Conservation (phyloP, 176 grass and related monocot species). For the Tillandsia fasciculata region DNA sequence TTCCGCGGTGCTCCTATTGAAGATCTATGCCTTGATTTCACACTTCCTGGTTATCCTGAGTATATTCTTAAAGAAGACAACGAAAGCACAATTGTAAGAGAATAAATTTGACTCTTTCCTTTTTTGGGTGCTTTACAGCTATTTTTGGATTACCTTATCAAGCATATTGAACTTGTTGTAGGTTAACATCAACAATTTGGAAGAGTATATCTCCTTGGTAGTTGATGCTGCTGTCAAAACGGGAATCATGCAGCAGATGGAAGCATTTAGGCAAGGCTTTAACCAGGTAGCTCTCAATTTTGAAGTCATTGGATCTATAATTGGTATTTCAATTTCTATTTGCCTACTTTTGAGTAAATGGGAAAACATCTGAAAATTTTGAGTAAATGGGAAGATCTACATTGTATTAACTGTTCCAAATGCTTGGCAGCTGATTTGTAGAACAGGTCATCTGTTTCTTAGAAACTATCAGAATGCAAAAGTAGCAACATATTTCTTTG, state of each 20-base stretch:
- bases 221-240: conserved; percentile 61
- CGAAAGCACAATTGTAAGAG: conserved; percentile 42
- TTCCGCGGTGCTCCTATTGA: conserved; percentile 59
- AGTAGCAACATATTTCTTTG: too few relatives aligned
- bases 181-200: conserved; percentile 73
- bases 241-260: conserved; percentile 63
- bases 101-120: conserved; percentile 9
- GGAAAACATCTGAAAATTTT: too few relatives aligned
- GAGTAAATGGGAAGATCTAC: too few relatives aligned
- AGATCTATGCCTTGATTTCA: conserved; percentile 74
- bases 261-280: conserved; percentile 72
- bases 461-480: too few relatives aligned
- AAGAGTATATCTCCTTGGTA: conserved; percentile 73
- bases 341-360: neutral
- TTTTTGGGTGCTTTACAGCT: neutral
- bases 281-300: conserved; percentile 53
- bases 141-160: conserved; percentile 12
- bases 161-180: conserved; percentile 20
- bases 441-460: too few relatives aligned
- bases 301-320: conserved; percentile 5
- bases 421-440: too few relatives aligned
- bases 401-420: too few relatives aligned
- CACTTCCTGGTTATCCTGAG: conserved; percentile 82
- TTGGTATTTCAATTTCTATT: neutral
- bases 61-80: conserved; percentile 63